A percentile compares a stretch with the other conserved stretches of the same genome.
phyloP scores from a whole-genome alignment of 495 filamentous ascomycete species.

The Aspergillus wentii region DNA sequence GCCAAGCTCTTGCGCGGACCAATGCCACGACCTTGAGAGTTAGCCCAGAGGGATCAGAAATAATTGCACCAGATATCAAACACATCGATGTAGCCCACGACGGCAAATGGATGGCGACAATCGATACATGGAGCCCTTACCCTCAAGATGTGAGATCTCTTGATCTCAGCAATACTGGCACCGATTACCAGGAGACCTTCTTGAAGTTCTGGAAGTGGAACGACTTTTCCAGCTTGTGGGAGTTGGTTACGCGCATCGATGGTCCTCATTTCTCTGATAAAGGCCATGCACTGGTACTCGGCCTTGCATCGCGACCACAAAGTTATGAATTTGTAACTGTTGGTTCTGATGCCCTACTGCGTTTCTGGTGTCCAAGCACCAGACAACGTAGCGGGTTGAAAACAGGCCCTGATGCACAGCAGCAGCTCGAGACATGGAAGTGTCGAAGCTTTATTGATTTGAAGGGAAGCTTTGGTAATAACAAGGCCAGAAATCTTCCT shows the following conservation, averaged over 20 bases:
- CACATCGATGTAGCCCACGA: slow-evolving; percentile 68
- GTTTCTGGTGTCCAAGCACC: slow-evolving; percentile 69
- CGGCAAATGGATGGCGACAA: slow-evolving; percentile 85
- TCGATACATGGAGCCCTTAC: slow-evolving; percentile 84
- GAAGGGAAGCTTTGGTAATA: slow-evolving; percentile 26
- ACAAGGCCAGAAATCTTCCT: slow-evolving; percentile 25
- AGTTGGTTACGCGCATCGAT: slow-evolving; percentile 76
- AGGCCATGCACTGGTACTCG: slow-evolving; percentile 58
- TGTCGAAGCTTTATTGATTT: slow-evolving; percentile 59
- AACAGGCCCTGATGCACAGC: slow-evolving; percentile 47
- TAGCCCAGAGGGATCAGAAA: slow-evolving; percentile 59
- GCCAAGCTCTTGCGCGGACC: slow-evolving; percentile 83
- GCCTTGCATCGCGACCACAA: slow-evolving; percentile 62
- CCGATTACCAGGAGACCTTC: slow-evolving; percentile 58
- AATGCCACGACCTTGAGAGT: slow-evolving; percentile 77
- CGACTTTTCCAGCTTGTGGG: slow-evolving; percentile 55
- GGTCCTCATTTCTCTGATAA: slow-evolving; percentile 61
- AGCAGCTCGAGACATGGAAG: slow-evolving; percentile 63
- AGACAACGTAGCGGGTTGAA: slow-evolving; percentile 59
- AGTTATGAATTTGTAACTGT: slow-evolving; percentile 72
- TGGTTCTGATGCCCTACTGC: slow-evolving; percentile 70
- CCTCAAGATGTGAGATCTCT: slow-evolving; percentile 54
- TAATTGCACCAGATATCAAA: slow-evolving; percentile 70
- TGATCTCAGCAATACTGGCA: slow-evolving; percentile 33
- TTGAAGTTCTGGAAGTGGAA: slow-evolving; percentile 90